Evolutionary conservation across 208 protist genomes (phyloP).

Genomic region (Trypanosoma conorhini): DNA sequence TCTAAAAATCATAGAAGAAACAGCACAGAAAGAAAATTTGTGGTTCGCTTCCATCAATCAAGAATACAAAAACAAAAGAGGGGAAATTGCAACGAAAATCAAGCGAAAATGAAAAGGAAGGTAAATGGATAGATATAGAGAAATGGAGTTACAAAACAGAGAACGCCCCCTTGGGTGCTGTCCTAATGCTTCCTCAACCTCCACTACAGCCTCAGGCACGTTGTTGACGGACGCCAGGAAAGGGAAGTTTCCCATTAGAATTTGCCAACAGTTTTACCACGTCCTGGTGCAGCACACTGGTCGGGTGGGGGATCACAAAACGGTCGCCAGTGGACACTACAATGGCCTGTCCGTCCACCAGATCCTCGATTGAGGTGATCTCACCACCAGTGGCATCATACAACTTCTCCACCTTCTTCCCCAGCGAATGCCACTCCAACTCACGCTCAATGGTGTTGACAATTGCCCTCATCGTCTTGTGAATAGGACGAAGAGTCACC

Average conservation of each 20-base stretch:
- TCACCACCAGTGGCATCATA: conserved; percentile 78
- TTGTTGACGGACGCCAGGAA: neutral
- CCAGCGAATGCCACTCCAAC: conserved; percentile 72
- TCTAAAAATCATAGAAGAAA: too few relatives aligned
- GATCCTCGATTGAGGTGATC: conserved; percentile 46
- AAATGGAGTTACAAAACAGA: neutral
- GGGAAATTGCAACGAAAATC: neutral
- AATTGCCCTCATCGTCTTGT: conserved; percentile 76
- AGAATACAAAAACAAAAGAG: neutral
- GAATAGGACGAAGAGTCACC: conserved; percentile 80
- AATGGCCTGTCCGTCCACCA: conserved; percentile 65
- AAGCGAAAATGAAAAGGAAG: neutral
- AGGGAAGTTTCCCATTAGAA: neutral
- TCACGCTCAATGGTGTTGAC: conserved; percentile 77
- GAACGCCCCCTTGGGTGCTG: neutral
- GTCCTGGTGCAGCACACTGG: conserved; percentile 64
- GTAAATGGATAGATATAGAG: conserved; percentile 1
- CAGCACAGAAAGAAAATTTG: too few relatives aligned
- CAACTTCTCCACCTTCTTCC: conserved; percentile 71
- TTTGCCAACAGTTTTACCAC: conserved; percentile 45
- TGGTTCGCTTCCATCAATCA: too few relatives aligned
- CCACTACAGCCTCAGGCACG: neutral
- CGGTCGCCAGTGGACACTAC: conserved; percentile 84
- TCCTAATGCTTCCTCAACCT: neutral
- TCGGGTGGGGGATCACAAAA: conserved; percentile 85